Evolutionary conservation across 1,284 basidiomycete species (phyloP).

Genomic region (Leccinum griseonigrum): DNA sequence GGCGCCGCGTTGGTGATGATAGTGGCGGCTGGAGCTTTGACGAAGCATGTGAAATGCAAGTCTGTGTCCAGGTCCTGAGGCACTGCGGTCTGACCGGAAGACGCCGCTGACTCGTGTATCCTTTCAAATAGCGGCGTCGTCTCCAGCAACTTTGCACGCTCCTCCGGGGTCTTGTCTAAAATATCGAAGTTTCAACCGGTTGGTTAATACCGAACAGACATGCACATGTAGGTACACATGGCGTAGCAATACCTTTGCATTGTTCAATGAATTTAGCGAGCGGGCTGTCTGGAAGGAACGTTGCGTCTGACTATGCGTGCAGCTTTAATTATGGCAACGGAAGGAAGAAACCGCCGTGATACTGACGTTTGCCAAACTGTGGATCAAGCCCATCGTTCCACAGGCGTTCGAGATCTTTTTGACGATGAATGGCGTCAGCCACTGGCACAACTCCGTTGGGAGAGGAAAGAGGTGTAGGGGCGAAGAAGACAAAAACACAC

Average conservation of each 20-base stretch:
- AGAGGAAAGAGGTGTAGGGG: background rate
- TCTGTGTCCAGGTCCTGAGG: slow-evolving; percentile 59
- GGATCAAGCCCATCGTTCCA: slow-evolving; percentile 85
- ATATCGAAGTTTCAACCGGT: background rate
- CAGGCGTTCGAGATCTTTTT: slow-evolving; percentile 82
- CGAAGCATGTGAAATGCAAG: slow-evolving; percentile 85
- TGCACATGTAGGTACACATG: background rate
- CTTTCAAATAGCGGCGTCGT: slow-evolving; percentile 71
- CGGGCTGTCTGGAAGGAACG: slow-evolving; percentile 52
- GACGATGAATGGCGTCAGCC: slow-evolving; percentile 7
- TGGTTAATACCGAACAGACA: background rate
- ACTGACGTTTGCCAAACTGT: slow-evolving; percentile 73
- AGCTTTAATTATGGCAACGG: background rate
- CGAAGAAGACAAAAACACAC: slow-evolving; percentile 35
- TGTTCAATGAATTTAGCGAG: slow-evolving; percentile 63
- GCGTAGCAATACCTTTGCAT: slow-evolving; percentile 47
- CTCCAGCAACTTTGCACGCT: slow-evolving; percentile 74
- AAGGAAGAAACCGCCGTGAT: slow-evolving; percentile 5
- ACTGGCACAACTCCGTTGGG: background rate
- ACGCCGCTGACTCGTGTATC: slow-evolving; percentile 72
- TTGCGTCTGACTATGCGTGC: slow-evolving; percentile 50
- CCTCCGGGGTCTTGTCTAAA: slow-evolving; percentile 61
- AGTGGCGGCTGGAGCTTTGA: slow-evolving; percentile 53
- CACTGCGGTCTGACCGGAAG: slow-evolving; percentile 64
- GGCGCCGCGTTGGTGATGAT: background rate